phyloP scores from a whole-genome alignment of 140 eudicot genomes.

The Anethum foeniculum region DNA sequence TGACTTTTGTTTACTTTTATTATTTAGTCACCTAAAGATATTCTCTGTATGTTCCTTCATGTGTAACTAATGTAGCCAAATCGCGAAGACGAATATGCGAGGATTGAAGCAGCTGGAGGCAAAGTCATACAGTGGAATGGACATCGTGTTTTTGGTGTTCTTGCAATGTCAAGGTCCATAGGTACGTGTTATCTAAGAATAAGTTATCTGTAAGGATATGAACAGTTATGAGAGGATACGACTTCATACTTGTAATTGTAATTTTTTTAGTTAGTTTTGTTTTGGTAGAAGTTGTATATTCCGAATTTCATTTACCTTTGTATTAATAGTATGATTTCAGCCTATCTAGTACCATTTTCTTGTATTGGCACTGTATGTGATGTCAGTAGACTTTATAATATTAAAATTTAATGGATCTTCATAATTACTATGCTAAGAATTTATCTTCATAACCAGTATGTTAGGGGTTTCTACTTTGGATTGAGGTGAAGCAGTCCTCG shows the following conservation, averaged over 20 bases:
- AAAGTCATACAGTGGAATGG: conserved; percentile 90
- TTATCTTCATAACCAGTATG: neutral
- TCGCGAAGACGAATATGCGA: conserved; percentile 70
- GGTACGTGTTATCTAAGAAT: conserved; percentile 36
- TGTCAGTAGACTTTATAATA: neutral
- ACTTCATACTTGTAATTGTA: neutral
- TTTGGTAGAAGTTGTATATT: neutral
- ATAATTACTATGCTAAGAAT: neutral
- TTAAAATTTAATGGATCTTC: neutral
- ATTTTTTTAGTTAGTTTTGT: neutral
- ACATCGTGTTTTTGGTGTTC: conserved; percentile 86
- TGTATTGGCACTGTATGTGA: neutral
- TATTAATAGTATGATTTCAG: neutral
- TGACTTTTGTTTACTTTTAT: neutral
- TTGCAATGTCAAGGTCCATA: conserved; percentile 86
- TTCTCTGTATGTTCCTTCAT: neutral
- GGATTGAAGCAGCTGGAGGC: conserved; percentile 90
- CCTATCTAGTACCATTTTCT: neutral
- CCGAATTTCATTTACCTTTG: neutral
- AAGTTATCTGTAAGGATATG: neutral
- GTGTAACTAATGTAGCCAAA: conserved; percentile 42
- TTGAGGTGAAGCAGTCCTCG: neutral
- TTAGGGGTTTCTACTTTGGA: neutral
- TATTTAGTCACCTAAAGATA: neutral
- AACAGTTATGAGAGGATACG: neutral